Base-by-base conservation (phyloP, 2,329 filamentous ascomycete genomes). In the Penicillium sp. region DNA sequence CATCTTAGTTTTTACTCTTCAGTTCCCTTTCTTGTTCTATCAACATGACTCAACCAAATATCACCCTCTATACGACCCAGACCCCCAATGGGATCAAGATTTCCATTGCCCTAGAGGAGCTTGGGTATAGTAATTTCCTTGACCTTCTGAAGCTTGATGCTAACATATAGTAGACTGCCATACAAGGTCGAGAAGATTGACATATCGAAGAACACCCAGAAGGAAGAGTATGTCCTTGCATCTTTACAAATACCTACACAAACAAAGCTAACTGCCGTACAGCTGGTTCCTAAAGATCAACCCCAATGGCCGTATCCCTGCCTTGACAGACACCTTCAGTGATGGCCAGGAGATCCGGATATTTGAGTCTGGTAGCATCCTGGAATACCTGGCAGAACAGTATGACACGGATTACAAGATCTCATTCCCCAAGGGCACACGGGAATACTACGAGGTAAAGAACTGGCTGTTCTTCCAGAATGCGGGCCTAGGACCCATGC, bases 71-170 rank as follows among this genome's bases (percentile, higher is more conserved):
- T 78, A 96, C 91, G 13, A 81, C 83, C 13, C 83, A 86, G 68
- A 96, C 92, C 50, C 90, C 92, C 44, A 96, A 96, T 76, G 91
- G 92, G 61, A 89, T 94, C 81, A 96, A 96, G 74, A 84, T 90
- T 59, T 92, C 89, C 55, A 96, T 96, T 62, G 82, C 90, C 10
- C 79, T 97, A 16, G 91, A 95, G 76, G 92, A 96, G 76, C 82
- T 96, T 5, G 88, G 87, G 74, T 76, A 64, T 48, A 67, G n/a
- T 32, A 31, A 24, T 35, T 44, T 34, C n/a, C 14, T 40, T 56
- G 11, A 16, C 8, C 29, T 35, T 8, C n/a, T 14, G 20, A 47
- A 40, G 18, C 20, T 34, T 43, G n/a, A 9, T 44, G 57, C 58
- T 69, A 48, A 69, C 56, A 51, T 9, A 42, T 45, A 18, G 54